Conservation (phyloP, 768 basidiomycete genomes). For the Trametes elegans region DNA sequence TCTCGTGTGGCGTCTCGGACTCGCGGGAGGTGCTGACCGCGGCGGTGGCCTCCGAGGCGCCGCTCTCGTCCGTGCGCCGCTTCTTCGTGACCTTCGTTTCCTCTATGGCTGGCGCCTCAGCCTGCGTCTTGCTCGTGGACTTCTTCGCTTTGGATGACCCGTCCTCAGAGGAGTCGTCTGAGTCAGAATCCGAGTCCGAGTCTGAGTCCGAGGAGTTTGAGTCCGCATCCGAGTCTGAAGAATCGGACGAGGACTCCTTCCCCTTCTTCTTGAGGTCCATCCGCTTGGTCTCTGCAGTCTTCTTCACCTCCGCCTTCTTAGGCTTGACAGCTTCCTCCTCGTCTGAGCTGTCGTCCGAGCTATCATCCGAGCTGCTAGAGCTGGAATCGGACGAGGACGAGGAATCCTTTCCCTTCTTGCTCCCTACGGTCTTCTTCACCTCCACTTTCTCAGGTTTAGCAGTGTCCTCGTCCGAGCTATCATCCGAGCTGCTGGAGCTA, state of each 20-base stretch:
- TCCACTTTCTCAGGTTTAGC: neutral
- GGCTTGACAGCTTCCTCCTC: neutral
- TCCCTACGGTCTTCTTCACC: neutral
- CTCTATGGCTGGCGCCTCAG: slow-evolving; percentile 20
- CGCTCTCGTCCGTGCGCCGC: slow-evolving; percentile 52
- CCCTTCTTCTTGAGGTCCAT: no score
- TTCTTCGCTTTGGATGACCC: slow-evolving; percentile 5
- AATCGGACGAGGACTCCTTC: slow-evolving; percentile 20
- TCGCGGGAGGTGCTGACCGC: slow-evolving; percentile 2
- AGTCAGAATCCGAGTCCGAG: slow-evolving; percentile 10
- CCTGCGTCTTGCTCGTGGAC: slow-evolving; percentile 24
- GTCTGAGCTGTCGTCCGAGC: slow-evolving; percentile 27
- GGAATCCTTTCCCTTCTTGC: neutral
- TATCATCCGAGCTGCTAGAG: no score
- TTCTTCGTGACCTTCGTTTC: slow-evolving; percentile 50
- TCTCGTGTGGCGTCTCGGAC: neutral
- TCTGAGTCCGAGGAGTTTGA: slow-evolving; percentile 25
- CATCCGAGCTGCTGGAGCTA: slow-evolving; percentile 12
- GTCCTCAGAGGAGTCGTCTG: neutral
- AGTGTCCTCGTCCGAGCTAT: neutral
- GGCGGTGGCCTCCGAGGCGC: slow-evolving; percentile 47
- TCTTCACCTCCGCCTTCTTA: neutral
- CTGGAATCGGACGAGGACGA: neutral
- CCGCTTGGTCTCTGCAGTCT: slow-evolving; percentile 2
- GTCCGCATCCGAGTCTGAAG: slow-evolving; percentile 30